These are phyloP conservation scores for Plasmopara viticola DNA, from an alignment of 352 stramenopile species.

Conservation along the genomic window DNA sequence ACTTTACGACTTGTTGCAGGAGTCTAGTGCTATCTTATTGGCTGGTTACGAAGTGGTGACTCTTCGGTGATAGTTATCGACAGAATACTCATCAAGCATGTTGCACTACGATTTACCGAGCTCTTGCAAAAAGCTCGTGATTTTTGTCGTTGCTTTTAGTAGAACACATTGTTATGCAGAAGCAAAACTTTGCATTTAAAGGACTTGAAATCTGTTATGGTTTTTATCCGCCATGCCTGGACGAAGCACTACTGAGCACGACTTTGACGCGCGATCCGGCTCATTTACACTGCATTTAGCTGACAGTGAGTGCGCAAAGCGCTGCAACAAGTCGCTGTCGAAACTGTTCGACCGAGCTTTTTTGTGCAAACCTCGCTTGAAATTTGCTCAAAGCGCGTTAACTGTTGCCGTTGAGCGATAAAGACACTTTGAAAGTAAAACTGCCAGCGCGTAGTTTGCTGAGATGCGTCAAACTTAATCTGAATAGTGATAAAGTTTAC, in stretches of 20 bases:
- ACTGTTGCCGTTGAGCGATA: no score
- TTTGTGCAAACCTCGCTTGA: background rate
- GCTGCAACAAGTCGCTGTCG: background rate
- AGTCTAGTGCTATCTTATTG: constrained; percentile 69
- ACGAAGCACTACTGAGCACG: background rate
- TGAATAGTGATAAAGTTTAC: background rate
- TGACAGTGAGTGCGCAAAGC: background rate
- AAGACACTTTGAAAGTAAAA: no score
- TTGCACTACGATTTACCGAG: background rate
- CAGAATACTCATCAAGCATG: background rate
- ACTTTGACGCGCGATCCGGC: background rate
- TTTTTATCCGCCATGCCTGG: background rate
- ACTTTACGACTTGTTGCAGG: constrained; percentile 69
- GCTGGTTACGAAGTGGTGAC: constrained; percentile 69
- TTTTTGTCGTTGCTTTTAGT: background rate
- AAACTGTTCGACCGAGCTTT: background rate
- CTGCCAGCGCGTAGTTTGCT: background rate
- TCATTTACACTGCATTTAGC: background rate
- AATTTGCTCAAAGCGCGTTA: background rate
- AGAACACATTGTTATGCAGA: background rate
- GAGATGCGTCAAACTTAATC: background rate
- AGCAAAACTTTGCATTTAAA: background rate
- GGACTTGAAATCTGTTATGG: background rate
- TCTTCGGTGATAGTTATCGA: constrained; percentile 19
- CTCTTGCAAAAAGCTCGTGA: background rate